phyloP scores from a whole-genome alignment of 2,329 filamentous ascomycete species.

The Xylaria sp. region DNA sequence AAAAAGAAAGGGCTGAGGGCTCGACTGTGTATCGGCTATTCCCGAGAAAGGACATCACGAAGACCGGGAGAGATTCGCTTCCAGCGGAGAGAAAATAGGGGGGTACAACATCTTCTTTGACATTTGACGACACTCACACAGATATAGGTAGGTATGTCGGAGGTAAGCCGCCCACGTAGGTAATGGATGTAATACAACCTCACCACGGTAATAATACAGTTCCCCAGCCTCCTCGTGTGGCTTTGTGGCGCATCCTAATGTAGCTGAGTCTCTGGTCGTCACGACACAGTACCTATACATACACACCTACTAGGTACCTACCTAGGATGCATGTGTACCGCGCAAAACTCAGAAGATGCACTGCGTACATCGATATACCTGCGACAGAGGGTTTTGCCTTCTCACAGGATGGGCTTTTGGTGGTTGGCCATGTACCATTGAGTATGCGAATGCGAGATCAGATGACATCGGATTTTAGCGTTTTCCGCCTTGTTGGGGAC shows the following conservation, averaged over 20 bases:
- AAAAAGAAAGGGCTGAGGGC: background rate
- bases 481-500: slow-evolving; percentile 6
- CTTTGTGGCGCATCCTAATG: slow-evolving; percentile 1
- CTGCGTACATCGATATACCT: no score
- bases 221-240: slow-evolving; percentile 1
- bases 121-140: background rate
- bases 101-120: background rate
- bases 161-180: no score
- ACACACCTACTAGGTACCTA: no score
- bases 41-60: background rate
- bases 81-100: background rate
- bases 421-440: background rate
- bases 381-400: background rate
- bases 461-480: slow-evolving; percentile 1
- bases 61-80: background rate
- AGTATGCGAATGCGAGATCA: background rate
- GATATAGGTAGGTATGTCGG: no score
- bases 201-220: no score
- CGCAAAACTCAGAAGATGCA: no score
- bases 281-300: no score
- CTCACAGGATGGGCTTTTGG: background rate
- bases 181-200: no score
- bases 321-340: no score
- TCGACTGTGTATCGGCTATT: background rate
- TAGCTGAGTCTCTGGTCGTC: background rate